phyloP scores from a whole-genome alignment of 2,329 filamentous ascomycete species.

The Paraconiothyrium brasiliense region DNA sequence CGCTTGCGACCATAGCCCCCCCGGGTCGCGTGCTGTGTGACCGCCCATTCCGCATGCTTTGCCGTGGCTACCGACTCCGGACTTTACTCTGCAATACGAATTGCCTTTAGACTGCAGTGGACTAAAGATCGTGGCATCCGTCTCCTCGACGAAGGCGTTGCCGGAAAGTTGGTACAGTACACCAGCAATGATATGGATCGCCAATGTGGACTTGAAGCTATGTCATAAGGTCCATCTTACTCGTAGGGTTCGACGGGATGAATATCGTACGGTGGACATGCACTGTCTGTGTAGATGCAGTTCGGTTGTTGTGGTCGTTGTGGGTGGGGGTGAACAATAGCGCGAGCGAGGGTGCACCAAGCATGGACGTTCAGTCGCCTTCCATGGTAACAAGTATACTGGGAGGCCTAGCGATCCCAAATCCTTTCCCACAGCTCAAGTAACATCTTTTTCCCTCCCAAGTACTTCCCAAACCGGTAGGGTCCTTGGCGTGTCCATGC shows the following conservation, averaged over 20 bases:
- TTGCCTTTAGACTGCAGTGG: background rate
- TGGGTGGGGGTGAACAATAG: background rate
- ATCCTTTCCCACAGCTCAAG: background rate
- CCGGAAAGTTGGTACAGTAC: no score
- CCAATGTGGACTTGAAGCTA: background rate
- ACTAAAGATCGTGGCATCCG: background rate
- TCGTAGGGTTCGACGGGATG: background rate
- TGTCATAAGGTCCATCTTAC: background rate
- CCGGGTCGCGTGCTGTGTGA: slow-evolving; percentile 3
- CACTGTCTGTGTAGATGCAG: background rate
- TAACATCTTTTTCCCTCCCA: slow-evolving; percentile 1
- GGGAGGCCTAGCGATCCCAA: background rate
- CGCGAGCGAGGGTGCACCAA: background rate
- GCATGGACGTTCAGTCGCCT: background rate
- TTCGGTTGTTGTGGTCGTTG: background rate
- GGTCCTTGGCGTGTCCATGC: slow-evolving; percentile 18
- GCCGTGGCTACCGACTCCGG: background rate
- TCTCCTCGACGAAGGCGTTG: no score
- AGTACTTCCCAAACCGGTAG: background rate
- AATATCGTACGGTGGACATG: background rate
- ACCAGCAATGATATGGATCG: no score
- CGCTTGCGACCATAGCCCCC: background rate
- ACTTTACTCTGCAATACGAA: background rate
- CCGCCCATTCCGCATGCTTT: background rate
- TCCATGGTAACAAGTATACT: background rate